Evolutionary conservation across 208 protist genomes (phyloP), one percentile per base, ranked within the genome.

Genomic region (Leishmania gerbilli): DNA sequence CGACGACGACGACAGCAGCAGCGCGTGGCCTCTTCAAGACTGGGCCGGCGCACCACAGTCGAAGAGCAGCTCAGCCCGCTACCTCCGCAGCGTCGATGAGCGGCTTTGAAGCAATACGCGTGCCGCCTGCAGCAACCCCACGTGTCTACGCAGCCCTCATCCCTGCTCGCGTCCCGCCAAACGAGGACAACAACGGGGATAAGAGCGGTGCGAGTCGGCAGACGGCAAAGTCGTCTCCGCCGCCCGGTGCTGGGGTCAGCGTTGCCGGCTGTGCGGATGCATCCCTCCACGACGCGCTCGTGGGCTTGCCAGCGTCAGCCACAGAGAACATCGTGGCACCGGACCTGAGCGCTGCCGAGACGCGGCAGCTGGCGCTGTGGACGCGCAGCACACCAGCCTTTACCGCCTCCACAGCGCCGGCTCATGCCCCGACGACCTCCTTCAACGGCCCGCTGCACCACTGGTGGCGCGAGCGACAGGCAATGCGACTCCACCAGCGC

Each of bases 401-500:
- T 49, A 55, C 60, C 49, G 21, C 74, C 21, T 45, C 82, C 15
- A 40, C 27, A 11, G n/a, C 15, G 4, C 40, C 62, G 15, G 15
- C 67, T 42, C 62, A 79, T 42, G 67, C 74, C 21, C 24, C 17
- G 5, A 34, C 49, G 21, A 24, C 40, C 37, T 65, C 78, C 72
- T 47, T 56, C 31, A 71, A 58, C 62, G 77, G 74, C 58, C 47
- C 79, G 37, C 80, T 97, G 56, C 94, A 95, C 56, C 79, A 83
- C 40, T 88, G 80, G 84, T 97, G 92, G 92, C 86, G 88, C 4
- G 53, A 81, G 7, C 89, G 94, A 27, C 87, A 92, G 76, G 78
- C 85, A 21, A 77, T 76, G 72, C 89, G 92, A 11, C 40, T 86
- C 40, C 60, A 81, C 2, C 68, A 88, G 15, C 72, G 81, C 19